Evolutionary conservation across 352 stramenopile species (phyloP).

Genomic region (Phytopythium litorale): DNA sequence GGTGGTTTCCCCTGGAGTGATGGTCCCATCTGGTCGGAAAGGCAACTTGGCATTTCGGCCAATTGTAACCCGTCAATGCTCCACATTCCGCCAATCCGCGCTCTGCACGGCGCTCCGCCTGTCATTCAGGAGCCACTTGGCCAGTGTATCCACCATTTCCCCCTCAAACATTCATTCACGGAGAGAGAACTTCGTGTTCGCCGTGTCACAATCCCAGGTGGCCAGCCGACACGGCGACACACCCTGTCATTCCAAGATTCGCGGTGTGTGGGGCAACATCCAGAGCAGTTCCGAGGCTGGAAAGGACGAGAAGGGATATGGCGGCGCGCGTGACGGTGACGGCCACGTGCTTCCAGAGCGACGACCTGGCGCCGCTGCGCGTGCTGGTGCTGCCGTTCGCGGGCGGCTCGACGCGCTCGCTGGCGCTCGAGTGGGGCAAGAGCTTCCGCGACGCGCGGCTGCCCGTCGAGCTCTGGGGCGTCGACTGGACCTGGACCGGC

Average conservation of each 20-base stretch:
- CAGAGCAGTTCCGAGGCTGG: not conserved
- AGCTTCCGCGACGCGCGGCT: conserved; percentile 29
- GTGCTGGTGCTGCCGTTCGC: conserved; percentile 61
- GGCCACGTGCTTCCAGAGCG: conserved; percentile 59
- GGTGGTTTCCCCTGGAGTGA: not conserved
- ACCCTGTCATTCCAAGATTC: not conserved
- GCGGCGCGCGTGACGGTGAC: conserved; percentile 27
- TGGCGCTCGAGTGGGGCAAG: conserved; percentile 44
- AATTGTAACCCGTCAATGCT: not conserved
- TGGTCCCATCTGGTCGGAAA: conserved; percentile 5
- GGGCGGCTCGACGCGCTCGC: conserved; percentile 34
- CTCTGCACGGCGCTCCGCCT: not conserved
- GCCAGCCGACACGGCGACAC: too few species aligned
- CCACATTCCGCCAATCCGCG: not conserved
- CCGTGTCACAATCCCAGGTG: not conserved
- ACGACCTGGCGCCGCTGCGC: conserved; percentile 56
- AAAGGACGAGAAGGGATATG: conserved; percentile 14
- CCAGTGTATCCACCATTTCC: not conserved
- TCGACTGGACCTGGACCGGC: conserved; percentile 51
- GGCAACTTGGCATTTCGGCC: conserved; percentile 7
- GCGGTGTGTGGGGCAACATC: not conserved
- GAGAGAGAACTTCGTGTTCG: conserved; percentile 8
- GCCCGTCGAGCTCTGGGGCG: conserved; percentile 50
- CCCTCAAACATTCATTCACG: not conserved
- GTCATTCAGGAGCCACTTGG: not conserved